Evolutionary conservation across 192 early-diverging fungal genomes (phyloP), one percentile per base, ranked within the genome.

Genomic region (Funneliformis geosporum): DNA sequence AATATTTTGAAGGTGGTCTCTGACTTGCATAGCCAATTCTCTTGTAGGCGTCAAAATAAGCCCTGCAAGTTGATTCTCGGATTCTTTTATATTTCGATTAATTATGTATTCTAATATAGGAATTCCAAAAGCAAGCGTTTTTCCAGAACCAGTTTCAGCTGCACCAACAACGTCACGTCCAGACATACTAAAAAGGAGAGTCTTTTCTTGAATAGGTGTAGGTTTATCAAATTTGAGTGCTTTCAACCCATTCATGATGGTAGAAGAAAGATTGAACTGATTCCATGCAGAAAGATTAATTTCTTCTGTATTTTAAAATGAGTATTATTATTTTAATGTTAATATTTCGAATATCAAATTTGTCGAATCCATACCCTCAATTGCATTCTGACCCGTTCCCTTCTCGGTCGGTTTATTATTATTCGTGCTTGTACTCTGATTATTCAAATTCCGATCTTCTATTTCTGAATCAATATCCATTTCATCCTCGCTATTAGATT

Each of bases 71-170:
- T 65, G 77, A 64, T 14, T 76, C 82, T 25, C 76, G 2, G 40
- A 50, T 4, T 47, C 70, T 23, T 66, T 80, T 66, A 77, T 82
- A 5, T 74, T 74, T 66, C 91, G 80, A 16, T 88, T 75, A 18
- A 89, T 84, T 40, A 96, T 81, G 47, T 84, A 89, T 59, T 97
- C 91, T 39, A 97, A 79, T 60, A 99, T 96, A 16, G 97, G 97
- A 61, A 99, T 87, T 21, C 96, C 96, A 86, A 97, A 99, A 0
- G 96, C 96, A 69, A 99, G 85, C 6, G 97, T 99, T 85, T 99
- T 97, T 59, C 96, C 96, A 0, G 95, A 96, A 76, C 97, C 95
- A 5, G 97, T 99, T 79, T 96, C 95, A 2, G 97, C 96, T 10
- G 94, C 94, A 25, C 97, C 97, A 43, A 99, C 90, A 39, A 98